Conservation (phyloP, 495 filamentous ascomycete genomes). For the Tirmania nivea region DNA sequence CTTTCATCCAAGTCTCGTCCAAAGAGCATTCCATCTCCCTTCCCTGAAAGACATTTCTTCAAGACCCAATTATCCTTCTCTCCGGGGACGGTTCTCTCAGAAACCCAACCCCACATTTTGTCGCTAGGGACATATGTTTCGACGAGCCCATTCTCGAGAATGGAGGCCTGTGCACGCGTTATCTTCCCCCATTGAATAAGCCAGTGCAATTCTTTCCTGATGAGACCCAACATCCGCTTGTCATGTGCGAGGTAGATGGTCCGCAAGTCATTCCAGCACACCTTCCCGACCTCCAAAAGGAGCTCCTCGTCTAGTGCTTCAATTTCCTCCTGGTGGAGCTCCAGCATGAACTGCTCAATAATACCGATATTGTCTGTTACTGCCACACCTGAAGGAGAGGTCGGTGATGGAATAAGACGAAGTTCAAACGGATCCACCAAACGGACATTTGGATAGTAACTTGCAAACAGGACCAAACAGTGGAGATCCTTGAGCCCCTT, state of each 20-base stretch:
- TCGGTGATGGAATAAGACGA: not conserved
- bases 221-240: constrained; percentile 27
- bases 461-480: too few relatives aligned
- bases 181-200: constrained; percentile 17
- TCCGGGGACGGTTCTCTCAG: not conserved
- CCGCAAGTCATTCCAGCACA: constrained; percentile 26
- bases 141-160: constrained; percentile 14
- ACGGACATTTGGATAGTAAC: not conserved
- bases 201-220: constrained; percentile 21
- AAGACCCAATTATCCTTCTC: constrained; percentile 15
- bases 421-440: constrained; percentile 10
- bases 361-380: constrained; percentile 6
- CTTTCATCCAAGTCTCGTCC: constrained; percentile 20
- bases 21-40: constrained; percentile 26
- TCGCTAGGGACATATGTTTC: constrained; percentile 4
- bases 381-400: constrained; percentile 1
- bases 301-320: constrained; percentile 16
- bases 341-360: constrained; percentile 24
- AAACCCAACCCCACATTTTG: constrained; percentile 11
- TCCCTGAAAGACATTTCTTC: constrained; percentile 23
- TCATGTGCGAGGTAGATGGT: constrained; percentile 26
- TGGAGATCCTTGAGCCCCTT: too few relatives aligned
- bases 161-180: constrained; percentile 13
- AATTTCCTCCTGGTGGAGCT: constrained; percentile 26
- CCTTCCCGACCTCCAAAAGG: constrained; percentile 16